A percentile compares a stretch with the other conserved stretches of the same genome.
phyloP scores from a whole-genome alignment of 2,329 filamentous ascomycete species.

The Pyrenophora tritici-repentis region DNA sequence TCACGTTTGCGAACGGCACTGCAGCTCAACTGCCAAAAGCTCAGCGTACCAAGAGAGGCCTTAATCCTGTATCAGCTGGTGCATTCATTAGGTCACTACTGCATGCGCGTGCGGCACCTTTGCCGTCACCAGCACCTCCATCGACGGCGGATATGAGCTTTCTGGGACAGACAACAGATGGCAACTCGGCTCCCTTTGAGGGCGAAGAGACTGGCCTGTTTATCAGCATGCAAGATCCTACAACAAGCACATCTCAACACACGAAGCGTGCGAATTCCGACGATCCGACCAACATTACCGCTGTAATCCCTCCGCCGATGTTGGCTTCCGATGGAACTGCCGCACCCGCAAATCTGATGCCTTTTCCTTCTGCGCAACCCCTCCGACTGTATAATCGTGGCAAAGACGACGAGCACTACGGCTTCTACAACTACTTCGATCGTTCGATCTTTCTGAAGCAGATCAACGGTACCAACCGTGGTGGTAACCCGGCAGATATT shows the following conservation, averaged over 20 bases:
- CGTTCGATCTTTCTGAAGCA: slow-evolving; percentile 82
- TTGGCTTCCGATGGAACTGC: slow-evolving; percentile 72
- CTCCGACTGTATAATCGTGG: slow-evolving; percentile 85
- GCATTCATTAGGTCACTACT: slow-evolving; percentile 43
- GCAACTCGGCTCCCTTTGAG: slow-evolving; percentile 69
- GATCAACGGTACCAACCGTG: slow-evolving; percentile 53
- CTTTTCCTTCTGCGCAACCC: slow-evolving; percentile 71
- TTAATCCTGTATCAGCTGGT: slow-evolving; percentile 56
- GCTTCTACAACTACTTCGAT: slow-evolving; percentile 91
- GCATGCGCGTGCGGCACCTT: slow-evolving; percentile 35
- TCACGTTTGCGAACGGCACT: slow-evolving; percentile 64
- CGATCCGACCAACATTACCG: slow-evolving; percentile 51
- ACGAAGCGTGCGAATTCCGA: slow-evolving; percentile 42
- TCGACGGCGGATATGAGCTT: slow-evolving; percentile 75
- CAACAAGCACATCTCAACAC: slow-evolving; percentile 35
- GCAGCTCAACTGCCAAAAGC: slow-evolving; percentile 21
- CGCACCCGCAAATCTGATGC: slow-evolving; percentile 72
- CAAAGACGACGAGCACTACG: slow-evolving; percentile 81
- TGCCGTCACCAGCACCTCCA: slow-evolving; percentile 63
- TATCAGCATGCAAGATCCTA: slow-evolving; percentile 68
- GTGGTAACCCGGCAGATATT: slow-evolving; percentile 51
- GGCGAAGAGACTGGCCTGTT: slow-evolving; percentile 90
- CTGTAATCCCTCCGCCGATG: slow-evolving; percentile 66
- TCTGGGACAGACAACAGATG: slow-evolving; percentile 83
- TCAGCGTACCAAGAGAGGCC: slow-evolving; percentile 59